Evolutionary conservation across 2,329 filamentous ascomycete genomes (phyloP).

Genomic region (Microascus cirrosus): DNA sequence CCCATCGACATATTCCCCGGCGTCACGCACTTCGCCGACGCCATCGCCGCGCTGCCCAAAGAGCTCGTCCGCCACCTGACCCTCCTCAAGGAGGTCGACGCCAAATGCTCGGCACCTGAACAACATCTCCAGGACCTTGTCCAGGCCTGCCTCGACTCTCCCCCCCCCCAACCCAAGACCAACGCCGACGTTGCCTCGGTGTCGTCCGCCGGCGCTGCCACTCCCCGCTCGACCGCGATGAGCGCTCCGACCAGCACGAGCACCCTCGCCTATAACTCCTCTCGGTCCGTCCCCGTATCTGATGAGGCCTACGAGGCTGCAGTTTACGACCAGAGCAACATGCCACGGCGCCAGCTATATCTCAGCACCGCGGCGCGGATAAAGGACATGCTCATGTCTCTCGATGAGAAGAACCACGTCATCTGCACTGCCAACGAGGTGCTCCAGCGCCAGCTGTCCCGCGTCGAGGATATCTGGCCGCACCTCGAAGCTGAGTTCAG

Average conservation of each 20-base stretch:
- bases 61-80: slow-evolving; percentile 95
- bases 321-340: slow-evolving; percentile 44
- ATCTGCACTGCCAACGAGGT: slow-evolving; percentile 87
- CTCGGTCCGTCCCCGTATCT: slow-evolving; percentile 24
- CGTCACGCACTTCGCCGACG: slow-evolving; percentile 73
- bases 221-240: slow-evolving; percentile 12
- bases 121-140: slow-evolving; percentile 70
- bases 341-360: slow-evolving; percentile 63
- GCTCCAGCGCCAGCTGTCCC: slow-evolving; percentile 70
- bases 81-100: slow-evolving; percentile 92
- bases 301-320: slow-evolving; percentile 30
- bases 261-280: slow-evolving; percentile 23
- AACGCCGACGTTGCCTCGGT: slow-evolving; percentile 22
- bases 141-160: slow-evolving; percentile 46
- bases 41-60: slow-evolving; percentile 82
- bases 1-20: slow-evolving; percentile 57
- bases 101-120: slow-evolving; percentile 85
- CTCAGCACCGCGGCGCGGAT: slow-evolving; percentile 68
- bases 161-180: slow-evolving; percentile 31
- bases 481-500: slow-evolving; percentile 83
- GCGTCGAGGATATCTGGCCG: slow-evolving; percentile 79
- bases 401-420: slow-evolving; percentile 97
- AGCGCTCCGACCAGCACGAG: slow-evolving; percentile 38
- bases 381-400: slow-evolving; percentile 73
- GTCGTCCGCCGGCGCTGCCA: slow-evolving; percentile 15